Base-by-base conservation (phyloP, 176 grass and related monocot genomes). In the Saccharum officinarum region DNA sequence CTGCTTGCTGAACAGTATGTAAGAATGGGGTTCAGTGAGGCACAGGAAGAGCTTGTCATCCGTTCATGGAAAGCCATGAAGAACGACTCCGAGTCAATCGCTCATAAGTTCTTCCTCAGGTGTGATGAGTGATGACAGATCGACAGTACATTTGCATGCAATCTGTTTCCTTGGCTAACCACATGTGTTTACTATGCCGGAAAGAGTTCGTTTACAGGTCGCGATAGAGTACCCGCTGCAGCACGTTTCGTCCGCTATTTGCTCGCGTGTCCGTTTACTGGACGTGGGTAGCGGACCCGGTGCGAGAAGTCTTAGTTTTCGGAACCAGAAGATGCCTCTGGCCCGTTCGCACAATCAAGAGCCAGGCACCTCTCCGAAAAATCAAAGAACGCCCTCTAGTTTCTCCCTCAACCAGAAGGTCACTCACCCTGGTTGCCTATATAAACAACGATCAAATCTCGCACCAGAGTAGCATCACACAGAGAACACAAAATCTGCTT, bases 41-140 rank as follows among this genome's bases (percentile, higher is more conserved):
- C 84, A n/a, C 92, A 94, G 18, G 95, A 92, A 52, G 77, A 91
- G 33, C 90, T 97, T 0, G 92, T 97, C 44, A 59, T 97, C 69
- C 76, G 74, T 81, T 94, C 95, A 89, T 94, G 95, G 95, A 87
- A 67, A 61, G 81, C 74, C 68, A 97, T 97, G 95, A 97, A 91
- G 92, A 82, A 83, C 50, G 88, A 92, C 30, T 45, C 85, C 2
- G 90, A 84, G 25, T 62, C 88, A 7, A 89, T 92, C 34, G 83
- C 92, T 60, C 74, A 92, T 17, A 97, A 92, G 65, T 89, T 97
- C 83, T 97, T 97, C 81, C 61, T 94, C 38, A 97, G 86, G 95
- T 92, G 50, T 9, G 44, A 22, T 5, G 25, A 44, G 6, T 10
- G 10, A 13, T 63, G 23, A 62, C 28, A 28, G 28, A 28, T 28